Percentiles rank a stretch among this genome's conserved stretches.
Evolutionary conservation across 176 grass and related monocot genomes (phyloP).

Genomic region (Bolboschoenus planiculmis): DNA sequence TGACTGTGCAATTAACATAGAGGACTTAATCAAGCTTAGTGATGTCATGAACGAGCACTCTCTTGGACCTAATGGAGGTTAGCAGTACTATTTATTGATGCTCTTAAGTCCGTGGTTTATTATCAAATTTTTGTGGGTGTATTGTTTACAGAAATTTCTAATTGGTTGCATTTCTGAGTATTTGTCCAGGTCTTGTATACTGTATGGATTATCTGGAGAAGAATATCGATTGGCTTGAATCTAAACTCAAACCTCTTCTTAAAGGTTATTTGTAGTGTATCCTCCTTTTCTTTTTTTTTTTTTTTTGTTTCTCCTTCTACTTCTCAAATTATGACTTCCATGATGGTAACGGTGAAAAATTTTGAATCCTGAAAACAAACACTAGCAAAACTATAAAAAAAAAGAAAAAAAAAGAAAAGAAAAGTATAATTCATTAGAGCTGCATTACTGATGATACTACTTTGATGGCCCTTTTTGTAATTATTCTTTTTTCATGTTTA

Average conservation of each 20-base stretch:
- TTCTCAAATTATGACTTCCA: conserved; percentile 33
- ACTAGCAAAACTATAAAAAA: not conserved
- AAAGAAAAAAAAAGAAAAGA: not conserved
- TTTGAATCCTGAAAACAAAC: not conserved
- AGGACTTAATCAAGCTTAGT: conserved; percentile 83
- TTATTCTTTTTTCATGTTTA: not conserved
- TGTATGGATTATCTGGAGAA: conserved; percentile 99
- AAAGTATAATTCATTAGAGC: not conserved
- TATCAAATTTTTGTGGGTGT: not conserved
- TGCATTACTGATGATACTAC: not conserved
- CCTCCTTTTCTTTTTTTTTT: no score
- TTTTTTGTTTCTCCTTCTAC: conserved; percentile 24
- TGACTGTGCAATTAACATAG: conserved; percentile 83
- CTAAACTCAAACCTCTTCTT: conserved; percentile 80
- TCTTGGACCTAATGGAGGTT: conserved; percentile 98
- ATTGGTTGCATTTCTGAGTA: not conserved
- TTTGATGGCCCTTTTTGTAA: not conserved
- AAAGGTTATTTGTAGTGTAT: conserved; percentile 36
- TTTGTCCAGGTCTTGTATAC: conserved; percentile 68
- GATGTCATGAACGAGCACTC: conserved; percentile 88
- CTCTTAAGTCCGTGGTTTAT: not conserved
- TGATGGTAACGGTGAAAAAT: not conserved
- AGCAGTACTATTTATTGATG: not conserved
- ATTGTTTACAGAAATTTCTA: conserved; percentile 12
- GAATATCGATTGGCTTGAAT: conserved; percentile 88